phyloP scores from a whole-genome alignment of 1,139 yeast species.

The Geotrichum australiense region DNA sequence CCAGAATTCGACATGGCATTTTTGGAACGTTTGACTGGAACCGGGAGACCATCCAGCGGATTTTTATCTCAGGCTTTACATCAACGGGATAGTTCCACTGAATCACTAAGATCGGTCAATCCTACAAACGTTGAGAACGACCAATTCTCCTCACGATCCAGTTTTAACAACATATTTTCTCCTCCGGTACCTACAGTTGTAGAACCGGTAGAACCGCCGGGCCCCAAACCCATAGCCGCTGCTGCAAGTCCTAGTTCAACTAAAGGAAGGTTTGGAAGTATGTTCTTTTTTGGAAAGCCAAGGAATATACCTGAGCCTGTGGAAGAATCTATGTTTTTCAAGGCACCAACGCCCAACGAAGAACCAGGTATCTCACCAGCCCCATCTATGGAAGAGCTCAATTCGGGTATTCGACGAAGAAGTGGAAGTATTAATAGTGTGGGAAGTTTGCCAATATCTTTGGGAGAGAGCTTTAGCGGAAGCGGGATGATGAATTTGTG shows the following conservation, averaged over 20 bases:
- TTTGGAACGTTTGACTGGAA: slow-evolving; percentile 18
- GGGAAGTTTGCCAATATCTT: slow-evolving; percentile 15
- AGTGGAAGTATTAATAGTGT: slow-evolving; percentile 17
- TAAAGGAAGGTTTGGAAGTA: slow-evolving; percentile 15
- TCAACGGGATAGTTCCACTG: slow-evolving; percentile 13
- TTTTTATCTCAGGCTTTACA: slow-evolving; percentile 24
- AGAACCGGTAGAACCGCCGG: too few species aligned
- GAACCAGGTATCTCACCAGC: slow-evolving; percentile 3
- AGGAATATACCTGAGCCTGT: slow-evolving; percentile 5
- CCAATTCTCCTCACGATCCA: slow-evolving; percentile 10
- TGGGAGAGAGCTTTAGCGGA: slow-evolving; percentile 17
- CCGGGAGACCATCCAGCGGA: slow-evolving; percentile 23
- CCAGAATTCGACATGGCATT: slow-evolving; percentile 24
- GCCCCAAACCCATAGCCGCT: too few species aligned
- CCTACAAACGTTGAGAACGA: not conserved
- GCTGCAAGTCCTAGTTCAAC: too few species aligned
- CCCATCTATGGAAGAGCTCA: slow-evolving; percentile 6
- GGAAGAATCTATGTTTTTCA: slow-evolving; percentile 12
- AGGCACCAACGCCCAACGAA: slow-evolving; percentile 1
- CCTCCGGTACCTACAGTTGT: not conserved
- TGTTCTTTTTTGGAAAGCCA: slow-evolving; percentile 18
- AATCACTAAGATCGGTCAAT: slow-evolving; percentile 14
- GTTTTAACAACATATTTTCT: slow-evolving; percentile 12
- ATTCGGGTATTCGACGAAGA: slow-evolving; percentile 10
- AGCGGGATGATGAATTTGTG: slow-evolving; percentile 13